Evolutionary conservation across 768 basidiomycete species (phyloP).

Genomic region (Boletellus sp.): DNA sequence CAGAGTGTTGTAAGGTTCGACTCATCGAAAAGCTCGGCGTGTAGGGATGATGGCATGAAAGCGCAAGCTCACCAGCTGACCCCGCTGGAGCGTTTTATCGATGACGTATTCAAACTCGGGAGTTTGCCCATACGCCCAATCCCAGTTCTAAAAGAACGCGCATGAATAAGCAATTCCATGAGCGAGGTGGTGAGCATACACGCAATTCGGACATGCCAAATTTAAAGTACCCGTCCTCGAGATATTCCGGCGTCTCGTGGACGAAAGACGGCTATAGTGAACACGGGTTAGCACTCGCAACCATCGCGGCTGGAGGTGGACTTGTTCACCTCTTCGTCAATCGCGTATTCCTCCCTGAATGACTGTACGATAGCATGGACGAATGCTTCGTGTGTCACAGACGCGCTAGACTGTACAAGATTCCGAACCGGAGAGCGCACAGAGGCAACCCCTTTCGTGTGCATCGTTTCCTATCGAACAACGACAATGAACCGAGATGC

Average conservation of each 20-base stretch:
- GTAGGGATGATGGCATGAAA: background rate
- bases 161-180: background rate
- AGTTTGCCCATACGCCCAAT: slow-evolving; percentile 91
- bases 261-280: slow-evolving; percentile 39
- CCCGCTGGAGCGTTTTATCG: slow-evolving; percentile 47
- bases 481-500: background rate
- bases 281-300: background rate
- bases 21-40: background rate
- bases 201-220: slow-evolving; percentile 70
- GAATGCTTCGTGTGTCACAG: slow-evolving; percentile 67
- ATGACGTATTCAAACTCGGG: slow-evolving; percentile 82
- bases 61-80: slow-evolving; percentile 38
- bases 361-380: slow-evolving; percentile 61
- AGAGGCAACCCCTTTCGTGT: slow-evolving; percentile 83
- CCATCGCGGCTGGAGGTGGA: background rate
- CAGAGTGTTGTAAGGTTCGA: background rate
- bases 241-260: slow-evolving; percentile 43
- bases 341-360: slow-evolving; percentile 59
- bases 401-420: slow-evolving; percentile 50
- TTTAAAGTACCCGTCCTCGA: slow-evolving; percentile 55
- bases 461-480: slow-evolving; percentile 62
- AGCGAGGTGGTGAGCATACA: slow-evolving; percentile 37
- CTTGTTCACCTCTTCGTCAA: slow-evolving; percentile 33
- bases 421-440: slow-evolving; percentile 93
- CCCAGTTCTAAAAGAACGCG: slow-evolving; percentile 66